Conservation (phyloP, 2,329 filamentous ascomycete species). For the Fusarium sacchari region DNA sequence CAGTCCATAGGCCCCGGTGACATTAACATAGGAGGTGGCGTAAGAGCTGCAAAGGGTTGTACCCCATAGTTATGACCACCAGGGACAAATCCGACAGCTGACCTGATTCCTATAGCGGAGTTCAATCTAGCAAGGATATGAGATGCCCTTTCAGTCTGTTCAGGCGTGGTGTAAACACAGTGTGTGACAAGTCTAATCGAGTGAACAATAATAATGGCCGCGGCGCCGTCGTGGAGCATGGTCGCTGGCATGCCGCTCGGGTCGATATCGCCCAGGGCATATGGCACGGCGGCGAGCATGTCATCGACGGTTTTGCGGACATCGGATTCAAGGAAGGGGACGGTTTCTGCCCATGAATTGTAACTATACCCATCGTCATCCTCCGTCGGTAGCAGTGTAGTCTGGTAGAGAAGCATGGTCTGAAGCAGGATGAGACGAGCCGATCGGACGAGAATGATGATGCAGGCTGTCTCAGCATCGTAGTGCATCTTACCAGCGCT, state of each 20-base stretch:
- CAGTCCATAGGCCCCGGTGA: neutral
- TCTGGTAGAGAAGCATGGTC: conserved; percentile 44
- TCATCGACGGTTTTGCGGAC: conserved; percentile 44
- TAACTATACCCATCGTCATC: conserved; percentile 8
- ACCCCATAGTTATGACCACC: neutral
- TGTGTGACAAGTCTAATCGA: conserved; percentile 46
- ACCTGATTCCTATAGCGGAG: conserved; percentile 44
- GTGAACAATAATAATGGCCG: conserved; percentile 46
- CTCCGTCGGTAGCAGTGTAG: conserved; percentile 11
- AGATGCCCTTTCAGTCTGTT: conserved; percentile 36
- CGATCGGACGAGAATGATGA: conserved; percentile 46
- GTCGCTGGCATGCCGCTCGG: conserved; percentile 33
- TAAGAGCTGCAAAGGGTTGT: neutral
- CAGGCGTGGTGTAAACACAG: conserved; percentile 42
- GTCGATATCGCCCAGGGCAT: conserved; percentile 46
- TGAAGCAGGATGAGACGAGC: conserved; percentile 46
- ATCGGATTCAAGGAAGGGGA: conserved; percentile 38
- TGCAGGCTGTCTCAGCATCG: conserved; percentile 48
- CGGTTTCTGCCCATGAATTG: conserved; percentile 24
- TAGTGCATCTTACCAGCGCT: conserved; percentile 32
- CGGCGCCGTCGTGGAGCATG: conserved; percentile 45
- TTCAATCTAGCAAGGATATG: conserved; percentile 43
- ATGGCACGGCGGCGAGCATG: conserved; percentile 46
- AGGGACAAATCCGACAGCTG: conserved; percentile 33
- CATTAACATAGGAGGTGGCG: neutral